phyloP scores from a whole-genome alignment of 805 yeast species.

The Candida mattraensis region DNA sequence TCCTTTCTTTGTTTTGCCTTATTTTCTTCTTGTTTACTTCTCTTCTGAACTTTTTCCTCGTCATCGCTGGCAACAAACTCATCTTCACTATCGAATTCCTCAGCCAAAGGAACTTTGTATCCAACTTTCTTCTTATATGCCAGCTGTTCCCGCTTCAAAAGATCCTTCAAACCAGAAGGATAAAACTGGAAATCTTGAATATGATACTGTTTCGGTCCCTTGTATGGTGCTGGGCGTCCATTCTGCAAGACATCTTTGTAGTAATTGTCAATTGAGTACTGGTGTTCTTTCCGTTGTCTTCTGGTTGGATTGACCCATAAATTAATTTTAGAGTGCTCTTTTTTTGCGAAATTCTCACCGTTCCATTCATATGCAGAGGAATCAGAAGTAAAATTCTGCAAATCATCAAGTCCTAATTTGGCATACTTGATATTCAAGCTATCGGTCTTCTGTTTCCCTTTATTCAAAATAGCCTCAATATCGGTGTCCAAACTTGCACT shows the following conservation, averaged over 20 bases:
- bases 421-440: conserved; percentile 79
- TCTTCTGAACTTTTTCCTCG: conserved; percentile 27
- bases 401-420: conserved; percentile 85
- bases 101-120: conserved; percentile 57
- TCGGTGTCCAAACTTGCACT: conserved; percentile 52
- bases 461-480: conserved; percentile 76
- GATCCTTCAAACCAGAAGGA: conserved; percentile 49
- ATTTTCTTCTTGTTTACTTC: conserved; percentile 24
- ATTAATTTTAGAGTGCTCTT: conserved; percentile 41
- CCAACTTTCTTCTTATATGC: conserved; percentile 60
- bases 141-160: conserved; percentile 64
- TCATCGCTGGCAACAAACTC: conserved; percentile 41
- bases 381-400: conserved; percentile 87
- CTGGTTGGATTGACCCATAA: conserved; percentile 75
- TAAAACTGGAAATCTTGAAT: conserved; percentile 77
- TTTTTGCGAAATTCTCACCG: conserved; percentile 78
- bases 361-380: conserved; percentile 93
- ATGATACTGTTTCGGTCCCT: conserved; percentile 62
- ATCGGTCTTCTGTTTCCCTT: conserved; percentile 81
- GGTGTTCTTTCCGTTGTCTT: conserved; percentile 76
- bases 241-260: conserved; percentile 64
- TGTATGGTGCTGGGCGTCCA: conserved; percentile 39
- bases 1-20: conserved; percentile 45
- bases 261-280: conserved; percentile 74
- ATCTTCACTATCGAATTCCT: conserved; percentile 57